Evolutionary conservation across 225 moss, liverwort and hornwort genomes (phyloP), one percentile per base, ranked within the genome.

Genomic region (Ulota crispa): DNA sequence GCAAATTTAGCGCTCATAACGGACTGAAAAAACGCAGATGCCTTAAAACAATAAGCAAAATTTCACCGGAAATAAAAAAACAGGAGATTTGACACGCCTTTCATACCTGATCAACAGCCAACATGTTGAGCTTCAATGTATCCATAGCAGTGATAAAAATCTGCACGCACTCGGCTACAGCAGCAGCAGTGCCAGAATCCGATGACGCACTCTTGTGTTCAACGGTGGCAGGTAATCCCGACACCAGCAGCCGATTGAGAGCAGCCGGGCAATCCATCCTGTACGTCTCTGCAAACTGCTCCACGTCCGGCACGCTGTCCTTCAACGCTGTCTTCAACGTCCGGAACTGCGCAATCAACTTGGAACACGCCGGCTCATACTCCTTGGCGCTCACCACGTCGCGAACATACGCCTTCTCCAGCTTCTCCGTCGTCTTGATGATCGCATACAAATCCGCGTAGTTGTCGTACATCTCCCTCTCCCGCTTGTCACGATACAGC

Each of bases 191-290:
- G 57, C 98, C 98, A 50, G 98, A 89, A 83, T 99, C 98, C 57
- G 98, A 95, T 42, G 95, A 95, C 27, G 93, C 87, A 62, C 94
- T 88, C 88, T 95, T 99, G 30, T 95, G 95, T 79, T 99, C 95
- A 4, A 95, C 92, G 32, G 91, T 99, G 68, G 98, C 98, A 24
- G 98, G 98, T 55, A 99, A 92, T 62, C 98, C 95, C 73, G 97
- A 98, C 56, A 99, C 93, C 31, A 95, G 80, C 9, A 99, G 89
- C 54, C 98, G 94, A 81, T 95, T 98, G 23, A 92, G 85, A 21
- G 98, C 95, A 19, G 92, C 94, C 2, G 98, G 98, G 78, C 98
- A 99, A 79, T 99, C 98, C 98, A 99, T 99, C 86, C 92, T 95
- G 73, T 94, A 94, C 23, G 90, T 88, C 4, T 94, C 90, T 75